A percentile compares a stretch with the other conserved stretches of the same genome.
These are phyloP conservation scores for Phellinidium pouzarii DNA, from an alignment of 1,284 basidiomycete genomes.

Conservation along the genomic window DNA sequence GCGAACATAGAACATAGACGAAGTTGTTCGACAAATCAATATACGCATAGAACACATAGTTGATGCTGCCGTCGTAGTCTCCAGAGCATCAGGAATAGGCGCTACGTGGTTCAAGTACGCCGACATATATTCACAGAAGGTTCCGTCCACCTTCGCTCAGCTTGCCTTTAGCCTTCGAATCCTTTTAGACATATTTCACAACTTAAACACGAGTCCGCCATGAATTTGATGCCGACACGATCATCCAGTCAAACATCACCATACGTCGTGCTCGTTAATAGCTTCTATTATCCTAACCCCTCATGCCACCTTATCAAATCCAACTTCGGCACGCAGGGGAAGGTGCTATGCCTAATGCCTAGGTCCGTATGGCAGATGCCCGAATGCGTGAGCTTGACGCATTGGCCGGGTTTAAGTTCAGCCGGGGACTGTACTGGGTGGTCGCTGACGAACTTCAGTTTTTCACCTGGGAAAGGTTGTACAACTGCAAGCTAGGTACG, in stretches of 20 bases:
- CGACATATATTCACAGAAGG: constrained; percentile 76
- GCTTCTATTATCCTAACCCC: constrained; percentile 74
- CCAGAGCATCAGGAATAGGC: constrained; percentile 62
- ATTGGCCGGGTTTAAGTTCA: constrained; percentile 74
- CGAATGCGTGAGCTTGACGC: constrained; percentile 69
- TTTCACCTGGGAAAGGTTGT: constrained; percentile 20
- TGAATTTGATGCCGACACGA: constrained; percentile 85
- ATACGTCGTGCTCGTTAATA: constrained; percentile 60
- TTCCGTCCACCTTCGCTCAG: constrained; percentile 76
- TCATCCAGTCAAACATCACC: constrained; percentile 69
- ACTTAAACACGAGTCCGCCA: constrained; percentile 60
- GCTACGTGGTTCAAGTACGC: constrained; percentile 68
- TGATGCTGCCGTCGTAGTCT: constrained; percentile 69
- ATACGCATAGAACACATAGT: constrained; percentile 69
- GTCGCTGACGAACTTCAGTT: constrained; percentile 26
- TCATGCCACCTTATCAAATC: constrained; percentile 83
- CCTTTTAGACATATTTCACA: constrained; percentile 75
- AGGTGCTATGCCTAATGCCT: constrained; percentile 59
- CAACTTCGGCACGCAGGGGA: constrained; percentile 47
- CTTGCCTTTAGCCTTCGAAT: constrained; percentile 61
- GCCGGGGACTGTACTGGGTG: constrained; percentile 55
- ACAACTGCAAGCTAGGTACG: constrained; percentile 27
- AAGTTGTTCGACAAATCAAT: constrained; percentile 24
- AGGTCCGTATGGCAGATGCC: constrained; percentile 79
- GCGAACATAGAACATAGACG: not conserved